Base-by-base conservation (phyloP, 208 protist species). In the Crithidia thermophila region DNA sequence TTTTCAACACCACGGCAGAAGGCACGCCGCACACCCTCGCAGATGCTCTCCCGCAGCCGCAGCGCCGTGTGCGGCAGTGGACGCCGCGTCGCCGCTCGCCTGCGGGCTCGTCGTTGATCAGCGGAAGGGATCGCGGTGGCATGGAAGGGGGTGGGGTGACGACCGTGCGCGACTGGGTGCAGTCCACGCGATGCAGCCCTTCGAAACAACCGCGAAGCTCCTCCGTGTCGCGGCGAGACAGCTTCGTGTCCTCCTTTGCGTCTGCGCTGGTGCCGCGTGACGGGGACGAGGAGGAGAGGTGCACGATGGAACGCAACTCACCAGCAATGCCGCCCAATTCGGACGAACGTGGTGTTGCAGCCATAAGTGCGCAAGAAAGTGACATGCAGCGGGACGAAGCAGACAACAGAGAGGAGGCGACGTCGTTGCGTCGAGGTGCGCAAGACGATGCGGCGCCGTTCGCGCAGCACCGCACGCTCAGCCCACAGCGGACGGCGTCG, bases 191-290 rank as follows among this genome's bases (percentile, higher is more conserved):
- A 4, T 56, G 76, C 42, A 75, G 73, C 55, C 65, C 77, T 10
- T 47, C 77, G 9, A 75, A 79, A 43, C 46, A 79, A 42, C 66
- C 77, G 9, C 82, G 79, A 72, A 85, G 83, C 47, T 39, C 42
- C 10, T 75, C 72, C 25, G 9, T 64, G 23, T 83, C 83, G 4
- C 68, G 75, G 11, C 66, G 79, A 21, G 83, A 85, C 39, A 63
- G 69, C 45, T 69, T 85, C 23, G 76, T 71, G 13, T 37, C 40
- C 1, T 75, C 67, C 30, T 73, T 62, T 28, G 70, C 72, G 23
- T 70, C 66, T 10, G 33, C 66, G 3, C 58, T 72, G 3, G 69
- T 75, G 34, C 69, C 69, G 5, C 61, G 39, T 11, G 53, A 57
- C 13, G 57, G n/a, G 47, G 57, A 36, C 16, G 46, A 45, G 28